A percentile compares a stretch with the other conserved stretches of the same genome.
Evolutionary conservation across 192 early-diverging fungal species (phyloP).

Genomic region (Podila clonocystis): DNA sequence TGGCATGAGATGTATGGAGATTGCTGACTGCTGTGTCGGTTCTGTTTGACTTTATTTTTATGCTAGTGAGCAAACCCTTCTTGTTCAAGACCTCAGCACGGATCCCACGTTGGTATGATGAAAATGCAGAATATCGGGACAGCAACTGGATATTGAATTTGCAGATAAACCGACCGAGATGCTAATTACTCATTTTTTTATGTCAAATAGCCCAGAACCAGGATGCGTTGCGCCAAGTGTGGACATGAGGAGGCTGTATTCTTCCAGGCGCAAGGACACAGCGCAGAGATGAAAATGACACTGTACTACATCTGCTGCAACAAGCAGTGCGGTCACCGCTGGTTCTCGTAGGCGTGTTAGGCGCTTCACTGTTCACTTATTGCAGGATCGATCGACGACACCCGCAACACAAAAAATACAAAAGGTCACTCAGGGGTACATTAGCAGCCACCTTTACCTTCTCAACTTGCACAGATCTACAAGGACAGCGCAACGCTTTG

Average conservation of each 20-base stretch:
- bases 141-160: not conserved
- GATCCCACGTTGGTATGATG: constrained; percentile 75
- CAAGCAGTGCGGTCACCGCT: constrained; percentile 74
- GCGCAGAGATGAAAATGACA: constrained; percentile 80
- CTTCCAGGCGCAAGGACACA: constrained; percentile 78
- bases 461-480: no score
- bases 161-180: not conserved
- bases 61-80: constrained; percentile 74
- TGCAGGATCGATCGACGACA: no score
- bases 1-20: not conserved
- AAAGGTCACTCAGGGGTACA: no score
- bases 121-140: not conserved
- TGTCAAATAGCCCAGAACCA: constrained; percentile 67
- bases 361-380: no score
- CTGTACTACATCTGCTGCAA: constrained; percentile 84
- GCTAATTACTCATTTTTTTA: not conserved
- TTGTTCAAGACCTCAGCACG: constrained; percentile 75
- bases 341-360: constrained; percentile 51
- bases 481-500: no score
- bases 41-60: not conserved
- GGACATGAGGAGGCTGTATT: constrained; percentile 71
- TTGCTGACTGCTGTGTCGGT: not conserved
- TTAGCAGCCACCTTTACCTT: no score
- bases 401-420: no score
- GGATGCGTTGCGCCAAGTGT: constrained; percentile 70